Evolutionary conservation across 2,329 filamentous ascomycete genomes (phyloP), one percentile per base, ranked within the genome.

Genomic region (Aspergillus jensenii): DNA sequence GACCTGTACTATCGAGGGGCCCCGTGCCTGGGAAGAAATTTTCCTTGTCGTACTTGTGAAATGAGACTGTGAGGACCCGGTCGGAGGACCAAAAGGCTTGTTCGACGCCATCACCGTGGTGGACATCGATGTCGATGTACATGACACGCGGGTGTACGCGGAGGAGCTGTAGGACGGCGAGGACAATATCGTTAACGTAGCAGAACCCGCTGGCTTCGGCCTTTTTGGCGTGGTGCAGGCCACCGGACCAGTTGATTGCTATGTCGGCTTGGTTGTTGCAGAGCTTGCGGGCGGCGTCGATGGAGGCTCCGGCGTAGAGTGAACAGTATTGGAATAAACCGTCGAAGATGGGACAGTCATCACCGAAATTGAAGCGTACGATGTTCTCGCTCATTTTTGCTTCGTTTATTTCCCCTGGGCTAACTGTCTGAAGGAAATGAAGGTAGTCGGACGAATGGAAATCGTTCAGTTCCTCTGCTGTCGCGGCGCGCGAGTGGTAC

Each of bases 141-240:
- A 98, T 82, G 7, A 98, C 93, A 49, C 93, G 89, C 15, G 91
- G 87, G 67, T 93, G 86, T 69, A 88, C 84, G 31, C 90, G 88
- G 15, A 98, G 81, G 9, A 99, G 84, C 72, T 97, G 90, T 39
- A 98, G 83, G 67, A 97, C 95, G 37, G 90, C 91, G 47, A 99
- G 84, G 58, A 98, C 95, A 68, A 98, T 98, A 75, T 99, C 95
- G 75, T 99, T 99, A 78, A 98, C 92, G 78, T 99, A 99, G 79
- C 95, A 99, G 76, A 99, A 99, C 0, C 95, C 95, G 14, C 90
- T 93, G 0, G 95, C 93, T 76, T 96, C 92, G 53, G 89, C 86
- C 72, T 93, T 95, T 76, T 98, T 97, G 46, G 95, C 95, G 71
- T 99, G 95, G 75, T 99, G 95, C 31, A 99, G 84, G 11, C 95